Percentiles rank a stretch among this genome's conserved stretches.
Evolutionary conservation across 164 flowering plant genomes (phyloP).

Genomic region (Piper longum): DNA sequence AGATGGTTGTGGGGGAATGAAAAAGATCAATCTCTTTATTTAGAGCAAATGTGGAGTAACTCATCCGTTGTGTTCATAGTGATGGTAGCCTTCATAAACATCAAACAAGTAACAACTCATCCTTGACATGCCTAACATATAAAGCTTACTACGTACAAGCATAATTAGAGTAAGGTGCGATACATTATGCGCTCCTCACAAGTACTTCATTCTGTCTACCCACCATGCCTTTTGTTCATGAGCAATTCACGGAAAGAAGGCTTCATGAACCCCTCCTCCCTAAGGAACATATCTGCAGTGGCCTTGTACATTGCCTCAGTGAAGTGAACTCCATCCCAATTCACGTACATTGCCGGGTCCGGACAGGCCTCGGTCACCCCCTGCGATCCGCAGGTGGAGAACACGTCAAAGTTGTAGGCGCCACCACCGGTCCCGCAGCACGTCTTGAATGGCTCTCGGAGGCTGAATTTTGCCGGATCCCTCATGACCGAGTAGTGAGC

Average conservation of each 20-base stretch:
- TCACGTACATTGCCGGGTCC: conserved; percentile 39
- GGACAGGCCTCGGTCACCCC: conserved; percentile 24
- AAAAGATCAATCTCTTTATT: too few species aligned
- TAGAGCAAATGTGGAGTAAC: too few species aligned
- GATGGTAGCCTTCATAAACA: too few species aligned
- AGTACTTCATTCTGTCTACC: background rate
- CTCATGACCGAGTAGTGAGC: conserved; percentile 37
- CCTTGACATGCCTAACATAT: too few species aligned
- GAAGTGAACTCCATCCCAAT: conserved; percentile 72
- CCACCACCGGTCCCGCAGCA: conserved; percentile 68
- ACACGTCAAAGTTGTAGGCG: conserved; percentile 33
- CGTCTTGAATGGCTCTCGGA: conserved; percentile 43
- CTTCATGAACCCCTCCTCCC: conserved; percentile 18
- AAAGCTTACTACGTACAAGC: too few species aligned
- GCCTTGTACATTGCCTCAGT: conserved; percentile 44
- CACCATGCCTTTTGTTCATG: conserved; percentile 2
- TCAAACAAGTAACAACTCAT: too few species aligned
- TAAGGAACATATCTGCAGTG: conserved; percentile 28
- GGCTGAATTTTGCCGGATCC: conserved; percentile 26
- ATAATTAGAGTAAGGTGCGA: too few species aligned
- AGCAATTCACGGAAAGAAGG: conserved; percentile 29
- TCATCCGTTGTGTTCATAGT: too few species aligned
- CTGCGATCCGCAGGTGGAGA: conserved; percentile 37
- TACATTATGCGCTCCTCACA: too few species aligned
- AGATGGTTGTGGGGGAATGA: too few species aligned